Evolutionary conservation across 805 yeast genomes (phyloP).

Genomic region (Debaryomyces tyrocola): DNA sequence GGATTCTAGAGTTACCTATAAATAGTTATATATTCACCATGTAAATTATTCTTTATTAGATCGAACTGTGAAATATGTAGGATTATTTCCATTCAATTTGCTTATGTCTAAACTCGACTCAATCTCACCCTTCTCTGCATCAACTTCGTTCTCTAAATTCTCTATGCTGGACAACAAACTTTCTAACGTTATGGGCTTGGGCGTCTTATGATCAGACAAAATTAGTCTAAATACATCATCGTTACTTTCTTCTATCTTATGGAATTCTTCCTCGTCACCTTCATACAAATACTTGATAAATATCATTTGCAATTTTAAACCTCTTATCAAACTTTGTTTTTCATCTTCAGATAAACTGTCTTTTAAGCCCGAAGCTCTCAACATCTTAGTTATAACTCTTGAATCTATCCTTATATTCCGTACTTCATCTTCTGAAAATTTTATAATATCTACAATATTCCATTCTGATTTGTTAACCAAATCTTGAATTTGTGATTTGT

Average conservation of each 20-base stretch:
- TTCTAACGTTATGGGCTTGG: conserved; percentile 21
- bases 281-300: conserved; percentile 34
- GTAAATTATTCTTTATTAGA: conserved; percentile 1
- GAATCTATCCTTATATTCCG: conserved; percentile 12
- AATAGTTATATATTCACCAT: conserved; percentile 4
- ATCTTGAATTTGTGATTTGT: conserved; percentile 6
- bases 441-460: conserved; percentile 17
- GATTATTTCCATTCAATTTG: conserved; percentile 8
- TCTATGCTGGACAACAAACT: conserved; percentile 14
- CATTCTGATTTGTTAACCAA: conserved; percentile 13
- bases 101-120: conserved; percentile 12
- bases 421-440: conserved; percentile 2
- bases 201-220: conserved; percentile 30
- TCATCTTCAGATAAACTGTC: conserved; percentile 18
- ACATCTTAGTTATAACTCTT: conserved; percentile 24
- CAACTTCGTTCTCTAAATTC: conserved; percentile 9
- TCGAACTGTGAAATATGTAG: conserved; percentile 11
- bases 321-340: conserved; percentile 18
- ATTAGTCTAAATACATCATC: conserved; percentile 33
- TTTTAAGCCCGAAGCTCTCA: conserved; percentile 34
- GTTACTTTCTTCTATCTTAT: conserved; percentile 11
- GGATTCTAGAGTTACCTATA: conserved; percentile 64
- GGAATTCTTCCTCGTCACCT: conserved; percentile 9
- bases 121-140: conserved; percentile 23
- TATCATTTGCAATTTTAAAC: conserved; percentile 36